phyloP scores from a whole-genome alignment of 225 moss, liverwort and hornwort genomes.

The Pseudisothecium myosuroides region DNA sequence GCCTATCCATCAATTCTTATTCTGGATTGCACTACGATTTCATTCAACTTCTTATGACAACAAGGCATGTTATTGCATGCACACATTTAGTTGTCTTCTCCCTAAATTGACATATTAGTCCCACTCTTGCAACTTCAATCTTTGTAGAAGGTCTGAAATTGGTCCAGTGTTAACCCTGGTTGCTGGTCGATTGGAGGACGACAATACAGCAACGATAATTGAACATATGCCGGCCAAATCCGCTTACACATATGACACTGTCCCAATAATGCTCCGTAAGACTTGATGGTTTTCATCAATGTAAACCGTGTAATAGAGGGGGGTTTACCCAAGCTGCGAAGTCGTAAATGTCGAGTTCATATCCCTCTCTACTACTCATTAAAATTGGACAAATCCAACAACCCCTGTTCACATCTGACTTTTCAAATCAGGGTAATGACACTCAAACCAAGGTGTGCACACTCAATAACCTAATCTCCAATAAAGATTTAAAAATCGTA shows the following conservation, averaged over 20 bases:
- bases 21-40: background rate
- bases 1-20: background rate
- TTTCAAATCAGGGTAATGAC: background rate
- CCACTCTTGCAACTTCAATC: background rate
- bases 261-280: background rate
- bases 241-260: background rate
- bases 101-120: background rate
- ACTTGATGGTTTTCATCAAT: background rate
- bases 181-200: background rate
- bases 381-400: background rate
- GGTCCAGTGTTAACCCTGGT: background rate
- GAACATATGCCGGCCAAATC: background rate
- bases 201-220: background rate
- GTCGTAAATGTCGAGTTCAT: background rate
- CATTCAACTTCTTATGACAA: background rate
- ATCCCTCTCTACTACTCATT: background rate
- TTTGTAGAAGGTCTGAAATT: background rate
- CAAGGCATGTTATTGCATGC: no score
- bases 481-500: conserved; percentile 5
- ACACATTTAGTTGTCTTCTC: background rate
- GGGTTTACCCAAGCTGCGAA: background rate
- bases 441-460: background rate
- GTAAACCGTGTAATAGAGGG: background rate
- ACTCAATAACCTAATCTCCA: background rate
- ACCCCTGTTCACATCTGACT: background rate